Percentiles rank a stretch among this genome's conserved stretches.
Evolutionary conservation across 2,329 filamentous ascomycete genomes (phyloP).

Genomic region (Claviceps sp.): DNA sequence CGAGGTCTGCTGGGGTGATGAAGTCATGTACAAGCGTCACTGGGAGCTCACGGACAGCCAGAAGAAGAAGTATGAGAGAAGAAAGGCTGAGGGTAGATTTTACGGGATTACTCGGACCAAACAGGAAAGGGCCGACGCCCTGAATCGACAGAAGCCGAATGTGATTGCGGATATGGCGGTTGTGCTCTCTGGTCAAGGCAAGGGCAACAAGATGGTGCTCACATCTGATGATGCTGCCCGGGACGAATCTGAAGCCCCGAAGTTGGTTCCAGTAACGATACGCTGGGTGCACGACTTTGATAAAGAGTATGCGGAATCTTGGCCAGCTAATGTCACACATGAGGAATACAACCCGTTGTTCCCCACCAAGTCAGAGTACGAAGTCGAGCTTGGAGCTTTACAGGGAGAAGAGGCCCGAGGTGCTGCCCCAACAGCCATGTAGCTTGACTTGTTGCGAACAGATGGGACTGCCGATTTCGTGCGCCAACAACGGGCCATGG

Average conservation of each 20-base stretch:
- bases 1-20: conserved; percentile 45
- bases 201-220: conserved; percentile 33
- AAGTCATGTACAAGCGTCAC: conserved; percentile 27
- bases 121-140: conserved; percentile 32
- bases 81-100: conserved; percentile 17
- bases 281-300: conserved; percentile 39
- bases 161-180: conserved; percentile 50
- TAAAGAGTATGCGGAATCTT: conserved; percentile 30
- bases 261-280: conserved; percentile 30
- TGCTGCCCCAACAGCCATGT: too few species aligned
- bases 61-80: conserved; percentile 19
- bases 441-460: not conserved
- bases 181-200: conserved; percentile 37
- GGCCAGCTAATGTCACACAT: conserved; percentile 42
- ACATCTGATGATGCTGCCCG: conserved; percentile 8
- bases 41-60: conserved; percentile 20
- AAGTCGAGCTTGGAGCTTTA: conserved; percentile 3
- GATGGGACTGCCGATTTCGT: not conserved
- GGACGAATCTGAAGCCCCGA: conserved; percentile 4
- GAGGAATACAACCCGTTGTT: conserved; percentile 21
- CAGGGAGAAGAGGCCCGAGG: not conserved
- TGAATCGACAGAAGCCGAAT: conserved; percentile 50
- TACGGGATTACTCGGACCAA: conserved; percentile 23
- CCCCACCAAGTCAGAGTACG: not conserved
- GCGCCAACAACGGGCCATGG: not conserved